Evolutionary conservation across 768 basidiomycete genomes (phyloP), one percentile per base, ranked within the genome.

Genomic region (Mycena vitilis): DNA sequence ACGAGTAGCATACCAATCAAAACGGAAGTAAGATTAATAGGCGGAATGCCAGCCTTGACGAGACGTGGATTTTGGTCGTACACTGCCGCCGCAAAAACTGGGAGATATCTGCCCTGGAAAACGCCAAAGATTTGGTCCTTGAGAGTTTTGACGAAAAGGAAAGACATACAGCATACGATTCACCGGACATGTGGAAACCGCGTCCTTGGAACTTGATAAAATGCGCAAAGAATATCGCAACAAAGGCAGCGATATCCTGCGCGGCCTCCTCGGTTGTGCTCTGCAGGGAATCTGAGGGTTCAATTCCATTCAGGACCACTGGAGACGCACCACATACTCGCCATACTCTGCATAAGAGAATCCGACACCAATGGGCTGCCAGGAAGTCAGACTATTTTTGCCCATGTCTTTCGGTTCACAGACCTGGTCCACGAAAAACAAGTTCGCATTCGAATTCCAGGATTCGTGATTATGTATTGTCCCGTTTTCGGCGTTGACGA

Each of bases 181-280:
- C 84, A 16, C 84, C 83, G 0, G 82, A 76, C 75, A 86, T 76
- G 60, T 85, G 83, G 69, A 85, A 82, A 1, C 73, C 72, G 2
- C 87, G 76, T 4, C 86, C 86, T 71, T 86, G 82, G 78, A 88
- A 87, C 65, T 85, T 78, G 42, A 70, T 79, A 72, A 89, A 89
- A 42, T 84, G 79, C 66, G 87, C 85, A 48, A 87, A 87, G 75
- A 88, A 87, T 61, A 88, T 82, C n/a, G 81, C 77, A 2, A 87
- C 75, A 64, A 88, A 88, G 2, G 85, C 82, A 6, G 85, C 84
- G 13, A 88, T 82, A 63, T 88, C 86, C 49, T 80, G 77, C 1
- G 85, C 84, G 7, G 85, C 87, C 48, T 86, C 84, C 70, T 84
- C 81, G 0, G 86, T 86, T 11, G 81, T 86, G 62, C 81, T 80